A percentile compares a stretch with the other conserved stretches of the same genome.
phyloP scores from a whole-genome alignment of 78 protist species.

The Dictyostelium discoideum region DNA sequence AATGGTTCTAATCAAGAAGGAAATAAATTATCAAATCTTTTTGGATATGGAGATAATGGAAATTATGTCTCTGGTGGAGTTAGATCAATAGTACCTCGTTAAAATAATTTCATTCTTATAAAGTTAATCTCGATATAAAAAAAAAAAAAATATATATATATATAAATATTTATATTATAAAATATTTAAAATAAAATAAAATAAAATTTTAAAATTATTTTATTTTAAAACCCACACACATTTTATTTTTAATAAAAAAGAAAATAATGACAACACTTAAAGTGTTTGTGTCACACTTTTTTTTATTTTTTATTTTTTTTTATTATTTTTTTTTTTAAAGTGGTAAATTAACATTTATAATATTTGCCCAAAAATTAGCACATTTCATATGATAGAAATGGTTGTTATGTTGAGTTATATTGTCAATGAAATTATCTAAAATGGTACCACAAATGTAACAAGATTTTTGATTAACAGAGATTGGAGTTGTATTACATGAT shows the following conservation, averaged over 20 bases:
- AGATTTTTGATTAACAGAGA: neutral
- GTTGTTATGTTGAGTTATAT: conserved; percentile 15
- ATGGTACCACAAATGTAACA: conserved; percentile 58
- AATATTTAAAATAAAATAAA: neutral
- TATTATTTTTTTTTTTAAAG: neutral
- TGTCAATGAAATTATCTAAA: conserved; percentile 29
- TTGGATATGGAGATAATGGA: neutral
- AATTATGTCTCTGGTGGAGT: neutral
- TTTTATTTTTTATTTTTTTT: neutral
- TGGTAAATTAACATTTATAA: conserved; percentile 54
- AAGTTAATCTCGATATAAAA: neutral
- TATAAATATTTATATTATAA: neutral
- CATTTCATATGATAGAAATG: conserved; percentile 54
- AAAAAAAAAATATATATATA: neutral
- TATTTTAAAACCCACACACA: neutral
- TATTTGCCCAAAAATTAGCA: conserved; percentile 78
- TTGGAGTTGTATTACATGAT: conserved; percentile 14
- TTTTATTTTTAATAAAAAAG: neutral
- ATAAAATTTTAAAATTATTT: no score
- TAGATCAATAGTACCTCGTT: neutral
- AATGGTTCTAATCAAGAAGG: neutral
- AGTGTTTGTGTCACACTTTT: neutral
- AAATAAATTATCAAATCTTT: neutral
- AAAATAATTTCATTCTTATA: neutral
- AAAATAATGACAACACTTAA: no score